phyloP scores from a whole-genome alignment of 1,284 basidiomycete genomes.

The Apiotrichum akiyoshidainum region DNA sequence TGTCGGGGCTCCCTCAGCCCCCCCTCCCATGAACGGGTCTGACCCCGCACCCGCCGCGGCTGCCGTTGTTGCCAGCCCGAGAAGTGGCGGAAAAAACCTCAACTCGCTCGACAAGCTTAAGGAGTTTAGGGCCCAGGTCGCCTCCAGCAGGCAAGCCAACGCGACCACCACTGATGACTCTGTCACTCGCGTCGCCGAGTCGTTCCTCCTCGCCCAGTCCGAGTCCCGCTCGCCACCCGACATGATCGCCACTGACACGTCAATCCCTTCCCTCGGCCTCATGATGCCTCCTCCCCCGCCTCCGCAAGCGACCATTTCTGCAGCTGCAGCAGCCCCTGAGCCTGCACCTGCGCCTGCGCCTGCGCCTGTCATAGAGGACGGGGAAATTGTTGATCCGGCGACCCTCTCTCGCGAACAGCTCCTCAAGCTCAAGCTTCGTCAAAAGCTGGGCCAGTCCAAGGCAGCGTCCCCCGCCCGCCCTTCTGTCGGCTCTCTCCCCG shows the following conservation, averaged over 20 bases:
- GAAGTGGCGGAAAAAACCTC: conserved; percentile 2
- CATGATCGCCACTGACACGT: background rate
- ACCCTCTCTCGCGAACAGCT: conserved; percentile 5
- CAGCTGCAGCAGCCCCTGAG: background rate
- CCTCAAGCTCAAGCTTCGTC: conserved; percentile 9
- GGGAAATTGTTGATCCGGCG: background rate
- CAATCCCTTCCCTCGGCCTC: too few relatives aligned
- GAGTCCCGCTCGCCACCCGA: background rate
- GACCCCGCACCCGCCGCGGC: background rate
- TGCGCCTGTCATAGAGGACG: conserved; percentile 3
- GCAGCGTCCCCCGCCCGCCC: background rate
- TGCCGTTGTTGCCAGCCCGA: background rate
- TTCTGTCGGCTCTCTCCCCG: background rate
- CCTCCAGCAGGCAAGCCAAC: conserved; percentile 8
- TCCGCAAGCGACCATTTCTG: background rate
- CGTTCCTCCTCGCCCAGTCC: conserved; percentile 10
- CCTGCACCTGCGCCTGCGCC: too few relatives aligned
- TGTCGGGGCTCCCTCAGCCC: background rate
- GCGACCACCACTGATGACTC: background rate
- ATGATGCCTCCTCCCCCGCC: background rate
- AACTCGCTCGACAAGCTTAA: conserved; percentile 21
- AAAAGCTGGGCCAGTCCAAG: background rate
- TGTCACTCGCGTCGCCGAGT: conserved; percentile 10
- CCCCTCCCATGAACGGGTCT: background rate
- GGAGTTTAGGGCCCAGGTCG: conserved; percentile 21